Conservation (phyloP, 1,139 yeast genomes). For the Yamadazyma trypodendri region DNA sequence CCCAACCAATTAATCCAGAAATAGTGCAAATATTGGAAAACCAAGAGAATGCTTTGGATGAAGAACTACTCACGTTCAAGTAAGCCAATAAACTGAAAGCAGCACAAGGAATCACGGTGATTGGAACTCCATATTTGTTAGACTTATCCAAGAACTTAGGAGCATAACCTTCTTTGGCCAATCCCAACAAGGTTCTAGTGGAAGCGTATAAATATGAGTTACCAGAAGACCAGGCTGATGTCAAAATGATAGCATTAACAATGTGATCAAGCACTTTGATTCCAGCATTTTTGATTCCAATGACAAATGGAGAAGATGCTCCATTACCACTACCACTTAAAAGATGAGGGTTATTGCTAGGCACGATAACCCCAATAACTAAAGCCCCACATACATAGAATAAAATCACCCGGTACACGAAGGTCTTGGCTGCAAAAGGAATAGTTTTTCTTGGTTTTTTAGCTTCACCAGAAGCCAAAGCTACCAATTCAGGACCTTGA, state of each 20-base stretch:
- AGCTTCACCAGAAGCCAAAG: conserved; percentile 49
- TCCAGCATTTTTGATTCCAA: conserved; percentile 51
- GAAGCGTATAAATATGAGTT: conserved; percentile 42
- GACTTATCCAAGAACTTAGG: conserved; percentile 44
- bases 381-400: conserved; percentile 45
- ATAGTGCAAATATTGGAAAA: conserved; percentile 72
- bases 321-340: conserved; percentile 34
- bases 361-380: conserved; percentile 46
- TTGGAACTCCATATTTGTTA: conserved; percentile 44
- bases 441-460: conserved; percentile 47
- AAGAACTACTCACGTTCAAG: conserved; percentile 56
- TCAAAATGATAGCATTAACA: conserved; percentile 48
- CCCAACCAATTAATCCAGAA: conserved; percentile 72
- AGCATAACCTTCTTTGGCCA: conserved; percentile 49
- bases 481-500: conserved; percentile 52
- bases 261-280: conserved; percentile 49
- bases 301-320: conserved; percentile 53
- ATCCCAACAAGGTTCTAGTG: conserved; percentile 44
- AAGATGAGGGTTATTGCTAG: conserved; percentile 40
- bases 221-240: conserved; percentile 55
- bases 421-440: conserved; percentile 46
- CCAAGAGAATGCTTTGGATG: conserved; percentile 59
- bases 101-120: conserved; percentile 21
- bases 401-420: conserved; percentile 43
- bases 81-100: conserved; percentile 51